A percentile compares a stretch with the other conserved stretches of the same genome.
Conservation (phyloP, 306 rosid species). For the Cucurbita moschata region DNA sequence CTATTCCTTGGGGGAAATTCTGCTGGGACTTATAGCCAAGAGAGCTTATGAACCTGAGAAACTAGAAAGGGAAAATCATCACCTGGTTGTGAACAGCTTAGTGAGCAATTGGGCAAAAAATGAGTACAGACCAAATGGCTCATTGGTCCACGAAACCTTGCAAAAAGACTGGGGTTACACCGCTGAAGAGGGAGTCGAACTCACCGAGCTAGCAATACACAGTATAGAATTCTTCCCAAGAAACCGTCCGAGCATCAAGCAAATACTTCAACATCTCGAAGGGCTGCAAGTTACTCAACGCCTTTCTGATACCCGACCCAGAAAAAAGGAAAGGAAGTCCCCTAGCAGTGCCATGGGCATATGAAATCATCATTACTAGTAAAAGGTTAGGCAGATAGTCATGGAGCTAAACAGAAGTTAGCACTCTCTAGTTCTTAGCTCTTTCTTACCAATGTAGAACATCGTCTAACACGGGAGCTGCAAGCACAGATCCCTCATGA, state of each 20-base stretch:
- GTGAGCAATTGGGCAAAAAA: conserved; percentile 50
- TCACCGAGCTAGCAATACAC: conserved; percentile 35
- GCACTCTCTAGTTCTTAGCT: not conserved
- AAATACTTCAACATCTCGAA: conserved; percentile 8
- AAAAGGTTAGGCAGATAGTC: not conserved
- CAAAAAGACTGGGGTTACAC: conserved; percentile 41
- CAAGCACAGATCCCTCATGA: not conserved
- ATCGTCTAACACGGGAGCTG: not conserved
- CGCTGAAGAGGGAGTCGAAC: conserved; percentile 27
- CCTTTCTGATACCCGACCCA: conserved; percentile 15
- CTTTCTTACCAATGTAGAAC: not conserved
- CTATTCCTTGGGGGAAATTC: conserved; percentile 36
- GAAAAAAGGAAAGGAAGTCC: conserved; percentile 18
- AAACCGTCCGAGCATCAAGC: conserved; percentile 22
- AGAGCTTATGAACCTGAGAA: conserved; percentile 13
- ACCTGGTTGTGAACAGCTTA: conserved; percentile 8
- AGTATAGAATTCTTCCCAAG: conserved; percentile 22
- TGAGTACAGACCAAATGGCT: conserved; percentile 32
- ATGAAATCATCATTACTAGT: not conserved
- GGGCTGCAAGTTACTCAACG: conserved; percentile 15
- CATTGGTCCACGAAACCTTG: conserved; percentile 34
- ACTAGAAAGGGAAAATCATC: conserved; percentile 2
- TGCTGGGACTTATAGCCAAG: conserved; percentile 37
- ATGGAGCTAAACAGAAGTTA: not conserved
- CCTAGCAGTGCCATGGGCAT: not conserved